Evolutionary conservation across 2,329 filamentous ascomycete species (phyloP).

Genomic region (Teratosphaeria pseudoeucalypti): DNA sequence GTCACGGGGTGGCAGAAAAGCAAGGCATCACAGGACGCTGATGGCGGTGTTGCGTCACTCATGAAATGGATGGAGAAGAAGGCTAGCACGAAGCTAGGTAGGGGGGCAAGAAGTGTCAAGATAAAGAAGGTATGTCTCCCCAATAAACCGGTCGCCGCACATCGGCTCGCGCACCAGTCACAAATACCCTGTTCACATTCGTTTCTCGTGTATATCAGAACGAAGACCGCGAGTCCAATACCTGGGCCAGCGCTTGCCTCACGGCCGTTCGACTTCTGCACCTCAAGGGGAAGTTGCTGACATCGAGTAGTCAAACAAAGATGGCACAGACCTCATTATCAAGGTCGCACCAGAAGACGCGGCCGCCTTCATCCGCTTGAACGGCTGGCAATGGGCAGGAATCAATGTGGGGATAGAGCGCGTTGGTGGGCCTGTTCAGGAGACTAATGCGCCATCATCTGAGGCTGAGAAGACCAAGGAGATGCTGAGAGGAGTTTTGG

Average conservation of each 20-base stretch:
- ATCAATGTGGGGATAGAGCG: constrained; percentile 28
- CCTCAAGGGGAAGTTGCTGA: constrained; percentile 14
- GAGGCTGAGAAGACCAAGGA: constrained; percentile 48
- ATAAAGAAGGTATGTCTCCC: constrained; percentile 28
- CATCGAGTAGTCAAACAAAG: constrained; percentile 21
- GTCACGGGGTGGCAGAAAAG: constrained; percentile 33
- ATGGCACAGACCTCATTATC: constrained; percentile 29
- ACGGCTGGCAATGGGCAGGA: constrained; percentile 32
- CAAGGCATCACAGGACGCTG: constrained; percentile 24
- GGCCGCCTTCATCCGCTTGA: constrained; percentile 27
- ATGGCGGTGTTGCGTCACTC: constrained; percentile 27
- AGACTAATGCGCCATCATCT: constrained; percentile 6
- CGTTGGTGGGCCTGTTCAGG: constrained; percentile 13
- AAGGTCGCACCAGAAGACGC: constrained; percentile 28
- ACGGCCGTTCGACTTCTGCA: constrained; percentile 6
- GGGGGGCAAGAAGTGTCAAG: constrained; percentile 22
- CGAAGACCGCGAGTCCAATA: constrained; percentile 18
- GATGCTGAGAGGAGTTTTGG: constrained; percentile 61
- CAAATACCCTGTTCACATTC: constrained; percentile 19
- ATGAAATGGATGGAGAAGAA: constrained; percentile 33
- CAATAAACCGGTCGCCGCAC: constrained; percentile 6
- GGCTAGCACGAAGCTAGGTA: constrained; percentile 22
- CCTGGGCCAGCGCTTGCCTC: constrained; percentile 5
- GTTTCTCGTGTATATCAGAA: constrained; percentile 20
- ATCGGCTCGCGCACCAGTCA: constrained; percentile 5